Evolutionary conservation across 2,329 filamentous ascomycete species (phyloP).

Genomic region (Stromatinia cepivora): DNA sequence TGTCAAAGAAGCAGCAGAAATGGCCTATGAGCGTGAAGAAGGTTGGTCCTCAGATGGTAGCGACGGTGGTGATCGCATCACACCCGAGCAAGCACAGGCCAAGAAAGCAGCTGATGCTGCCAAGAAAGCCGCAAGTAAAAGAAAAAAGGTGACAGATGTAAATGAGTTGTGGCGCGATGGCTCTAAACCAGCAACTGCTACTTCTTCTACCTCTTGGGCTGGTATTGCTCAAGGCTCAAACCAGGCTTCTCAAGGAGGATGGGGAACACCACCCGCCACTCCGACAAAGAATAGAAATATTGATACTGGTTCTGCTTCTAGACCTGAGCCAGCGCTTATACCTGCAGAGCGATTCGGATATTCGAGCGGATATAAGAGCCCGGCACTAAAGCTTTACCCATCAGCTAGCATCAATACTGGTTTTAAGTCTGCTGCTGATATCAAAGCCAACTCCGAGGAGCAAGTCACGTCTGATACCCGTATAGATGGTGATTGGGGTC

Average conservation of each 20-base stretch:
- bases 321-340: neutral
- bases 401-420: neutral
- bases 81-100: neutral
- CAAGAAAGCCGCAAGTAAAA: neutral
- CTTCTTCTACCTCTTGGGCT: neutral
- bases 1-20: conserved; percentile 18
- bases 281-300: neutral
- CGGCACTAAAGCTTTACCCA: neutral
- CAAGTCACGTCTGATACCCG: neutral
- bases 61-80: conserved; percentile 22
- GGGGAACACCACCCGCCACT: neutral
- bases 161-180: conserved; percentile 4
- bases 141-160: neutral
- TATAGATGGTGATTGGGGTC: neutral
- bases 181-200: neutral
- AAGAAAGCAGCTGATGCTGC: conserved; percentile 14
- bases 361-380: neutral
- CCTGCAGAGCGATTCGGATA: conserved; percentile 4
- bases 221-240: neutral
- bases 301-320: neutral
- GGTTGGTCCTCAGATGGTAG: conserved; percentile 23
- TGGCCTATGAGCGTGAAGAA: conserved; percentile 16
- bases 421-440: neutral
- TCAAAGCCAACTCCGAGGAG: neutral
- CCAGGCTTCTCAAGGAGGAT: neutral